Evolutionary conservation across 441 rosid species (phyloP).

Genomic region (Croton setiger): DNA sequence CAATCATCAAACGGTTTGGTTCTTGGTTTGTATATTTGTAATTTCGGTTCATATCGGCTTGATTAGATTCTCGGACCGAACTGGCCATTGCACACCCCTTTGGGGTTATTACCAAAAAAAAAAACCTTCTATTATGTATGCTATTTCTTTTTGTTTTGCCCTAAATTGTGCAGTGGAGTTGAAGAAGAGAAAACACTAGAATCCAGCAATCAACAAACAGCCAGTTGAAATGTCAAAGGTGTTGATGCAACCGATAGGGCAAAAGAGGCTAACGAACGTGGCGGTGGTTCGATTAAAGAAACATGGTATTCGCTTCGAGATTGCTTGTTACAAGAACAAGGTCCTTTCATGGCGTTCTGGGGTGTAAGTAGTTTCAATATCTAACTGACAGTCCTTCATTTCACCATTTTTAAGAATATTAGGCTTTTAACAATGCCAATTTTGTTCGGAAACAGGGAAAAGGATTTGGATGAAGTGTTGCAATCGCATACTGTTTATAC

Average conservation of each 20-base stretch:
- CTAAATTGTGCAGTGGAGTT: background rate
- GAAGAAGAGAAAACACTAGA: background rate
- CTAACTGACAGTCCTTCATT: background rate
- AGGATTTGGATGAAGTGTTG: constrained; percentile 91
- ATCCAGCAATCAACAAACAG: background rate
- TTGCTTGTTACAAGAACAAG: constrained; percentile 96
- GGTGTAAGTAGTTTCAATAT: constrained; percentile 49
- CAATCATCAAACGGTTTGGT: too few relatives aligned
- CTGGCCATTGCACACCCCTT: too few relatives aligned
- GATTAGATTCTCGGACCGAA: too few relatives aligned
- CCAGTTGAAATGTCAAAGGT: constrained; percentile 54
- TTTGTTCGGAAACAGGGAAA: constrained; percentile 53
- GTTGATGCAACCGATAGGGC: constrained; percentile 86
- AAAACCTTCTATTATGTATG: background rate
- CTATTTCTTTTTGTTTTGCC: background rate
- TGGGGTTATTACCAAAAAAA: too few relatives aligned
- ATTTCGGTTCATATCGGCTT: too few relatives aligned
- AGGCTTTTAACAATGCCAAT: background rate
- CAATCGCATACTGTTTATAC: constrained; percentile 95
- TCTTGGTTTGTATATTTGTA: too few relatives aligned
- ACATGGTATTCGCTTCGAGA: constrained; percentile 90
- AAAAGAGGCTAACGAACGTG: constrained; percentile 92
- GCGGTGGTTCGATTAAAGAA: constrained; percentile 93
- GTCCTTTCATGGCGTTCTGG: constrained; percentile 99
- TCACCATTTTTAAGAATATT: background rate